A percentile compares a stretch with the other conserved stretches of the same genome.
These are phyloP conservation scores for Aquilaria agallochum DNA, from an alignment of 441 rosid genomes.

Conservation along the genomic window DNA sequence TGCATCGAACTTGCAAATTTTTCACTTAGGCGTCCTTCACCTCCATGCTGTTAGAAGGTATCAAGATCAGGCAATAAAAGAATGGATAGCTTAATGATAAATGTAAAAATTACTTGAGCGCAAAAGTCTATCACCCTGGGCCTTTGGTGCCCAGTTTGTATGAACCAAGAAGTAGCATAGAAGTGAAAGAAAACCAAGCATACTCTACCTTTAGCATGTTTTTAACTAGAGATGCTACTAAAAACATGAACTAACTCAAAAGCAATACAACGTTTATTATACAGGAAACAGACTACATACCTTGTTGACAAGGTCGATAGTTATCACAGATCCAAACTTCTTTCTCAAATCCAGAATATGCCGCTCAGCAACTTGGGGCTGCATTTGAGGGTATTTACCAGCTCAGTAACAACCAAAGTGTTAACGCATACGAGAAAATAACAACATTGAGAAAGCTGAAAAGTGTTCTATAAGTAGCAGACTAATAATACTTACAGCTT, in stretches of 20 bases:
- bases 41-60: constrained; percentile 75
- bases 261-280: too few species aligned
- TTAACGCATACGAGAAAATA: constrained; percentile 5
- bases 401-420: constrained; percentile 1
- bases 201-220: too few species aligned
- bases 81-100: too few species aligned
- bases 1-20: constrained; percentile 71
- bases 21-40: constrained; percentile 85
- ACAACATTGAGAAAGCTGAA: neutral
- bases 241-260: too few species aligned
- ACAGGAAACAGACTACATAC: constrained; percentile 27
- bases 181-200: too few species aligned
- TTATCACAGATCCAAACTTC: constrained; percentile 78
- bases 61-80: too few species aligned
- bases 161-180: too few species aligned
- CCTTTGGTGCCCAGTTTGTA: too few species aligned
- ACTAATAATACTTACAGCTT: constrained; percentile 63
- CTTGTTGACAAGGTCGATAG: constrained; percentile 91
- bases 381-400: constrained; percentile 21
- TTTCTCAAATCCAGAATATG: constrained; percentile 95
- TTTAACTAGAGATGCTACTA: too few species aligned
- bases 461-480: neutral
- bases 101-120: too few species aligned
- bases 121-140: too few species aligned
- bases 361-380: constrained; percentile 78